A percentile compares a stretch with the other conserved stretches of the same genome.
These are phyloP conservation scores for Fraxinus albicans DNA, from an alignment of 305 asterid species.

Conservation along the genomic window DNA sequence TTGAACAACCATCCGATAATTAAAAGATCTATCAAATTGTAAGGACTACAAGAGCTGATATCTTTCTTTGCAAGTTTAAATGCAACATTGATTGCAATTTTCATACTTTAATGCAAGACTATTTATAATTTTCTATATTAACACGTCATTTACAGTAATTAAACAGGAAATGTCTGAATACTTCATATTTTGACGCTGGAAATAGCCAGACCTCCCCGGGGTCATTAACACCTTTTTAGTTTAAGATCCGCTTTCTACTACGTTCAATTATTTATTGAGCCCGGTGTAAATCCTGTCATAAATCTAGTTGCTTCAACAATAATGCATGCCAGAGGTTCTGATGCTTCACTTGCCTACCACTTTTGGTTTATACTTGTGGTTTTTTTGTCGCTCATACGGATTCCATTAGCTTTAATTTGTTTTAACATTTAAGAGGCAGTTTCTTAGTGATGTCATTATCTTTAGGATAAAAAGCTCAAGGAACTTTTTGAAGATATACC, in stretches of 20 bases:
- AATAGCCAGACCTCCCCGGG: not conserved
- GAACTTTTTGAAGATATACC: slow-evolving; percentile 84
- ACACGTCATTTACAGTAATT: slow-evolving; percentile 1
- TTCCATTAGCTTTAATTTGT: not conserved
- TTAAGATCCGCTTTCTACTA: not conserved
- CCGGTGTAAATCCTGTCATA: not conserved
- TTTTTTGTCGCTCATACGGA: not conserved
- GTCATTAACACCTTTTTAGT: not conserved
- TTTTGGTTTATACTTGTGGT: not conserved
- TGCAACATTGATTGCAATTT: not conserved
- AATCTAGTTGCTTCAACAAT: slow-evolving; percentile 11
- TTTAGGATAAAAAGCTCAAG: slow-evolving; percentile 90
- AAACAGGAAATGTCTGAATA: not conserved
- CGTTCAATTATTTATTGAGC: not conserved
- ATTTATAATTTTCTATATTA: slow-evolving; percentile 13
- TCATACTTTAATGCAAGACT: slow-evolving; percentile 9
- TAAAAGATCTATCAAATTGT: not conserved
- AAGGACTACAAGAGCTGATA: not conserved
- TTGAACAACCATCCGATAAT: not conserved
- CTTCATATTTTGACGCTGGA: not conserved
- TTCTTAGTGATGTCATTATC: slow-evolving; percentile 14
- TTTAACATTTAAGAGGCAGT: not conserved
- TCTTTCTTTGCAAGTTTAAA: not conserved
- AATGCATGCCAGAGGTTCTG: slow-evolving; percentile 4
- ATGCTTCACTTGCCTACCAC: slow-evolving; percentile 8